Base-by-base conservation (phyloP, 176 grass and related monocot genomes). In the Aechmea fasciata region DNA sequence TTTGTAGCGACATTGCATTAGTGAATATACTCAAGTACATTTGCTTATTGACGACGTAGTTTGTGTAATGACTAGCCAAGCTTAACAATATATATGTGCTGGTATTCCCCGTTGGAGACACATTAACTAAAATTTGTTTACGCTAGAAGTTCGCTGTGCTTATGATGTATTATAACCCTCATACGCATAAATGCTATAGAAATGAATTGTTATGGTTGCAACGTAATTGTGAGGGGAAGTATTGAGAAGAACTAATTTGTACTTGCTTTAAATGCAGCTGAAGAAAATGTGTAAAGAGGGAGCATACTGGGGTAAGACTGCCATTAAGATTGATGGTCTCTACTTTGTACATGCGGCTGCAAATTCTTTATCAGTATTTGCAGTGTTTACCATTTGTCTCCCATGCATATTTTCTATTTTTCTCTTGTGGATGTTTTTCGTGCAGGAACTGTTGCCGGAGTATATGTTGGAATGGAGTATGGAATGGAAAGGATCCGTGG, bases 241-340 rank as follows among this genome's bases (percentile, higher is more conserved):
- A 10, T 55, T 13, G 10, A 10, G 15, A n/a, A 55, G 15, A n/a
- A 55, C 12, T 13, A 13, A 55, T 24, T 25, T 25, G 17, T 29
- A 17, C 26, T 12, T 51, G 11, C 11, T 67, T 65, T 6, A 65
- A 52, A 19, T 81, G 49, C 83, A 96, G 92, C 63, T 96, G 67
- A 83, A 91, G 75, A 87, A 88, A 14, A 91, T 91, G 78, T 83
- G 78, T 72, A 86, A 75, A 73, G 92, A 96, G 83, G 88, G 88
- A 67, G 88, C 81, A 75, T 86, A 82, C 49, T 91, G 88, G 92
- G 92, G 92, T 91, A 85, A 79, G 14, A 33, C 15, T 19, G 62
- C 17, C 53, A 48, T 51, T 17, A 49, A 10, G 48, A 57, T 61
- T n/a, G 10, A 61, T 18, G 9, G n/a, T 18, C 55, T 61, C 20